Evolutionary conservation across 2,329 filamentous ascomycete genomes (phyloP), one percentile per base, ranked within the genome.

Genomic region (Beauveria bassiana): DNA sequence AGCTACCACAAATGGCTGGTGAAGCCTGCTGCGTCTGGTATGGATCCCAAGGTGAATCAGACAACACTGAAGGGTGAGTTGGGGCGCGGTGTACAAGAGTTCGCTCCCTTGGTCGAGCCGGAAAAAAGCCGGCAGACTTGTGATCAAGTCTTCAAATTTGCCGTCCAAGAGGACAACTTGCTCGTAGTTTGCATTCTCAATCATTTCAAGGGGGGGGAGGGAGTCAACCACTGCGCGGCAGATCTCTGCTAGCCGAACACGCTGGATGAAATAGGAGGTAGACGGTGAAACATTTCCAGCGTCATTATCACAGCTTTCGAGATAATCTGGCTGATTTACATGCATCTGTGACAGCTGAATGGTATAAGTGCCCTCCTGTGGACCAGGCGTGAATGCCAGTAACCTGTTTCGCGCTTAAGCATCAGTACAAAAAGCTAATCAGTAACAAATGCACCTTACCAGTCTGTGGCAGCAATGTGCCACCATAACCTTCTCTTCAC

Each of bases 1-100:
- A 16, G 55, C 62, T 5, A 61, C 34, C 49, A 64, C 52, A 40
- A 62, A 64, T 3, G 64, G 54, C 46, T 63, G 56, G 40, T 65
- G 64, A 26, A 65, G 64, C 18, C 64, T 61, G 57, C 64, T 64
- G 10, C 63, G 58, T 34, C 64, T 61, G 28, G 54, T 59, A 28
- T 64, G 34, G 34, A 57, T 46, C 53, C 62, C 61, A 24, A 65
- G 61, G 50, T 65, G 61, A 31, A 65, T 18, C 38, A 59, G 34
- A 14, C 54, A 42, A 20, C 62, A 34, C 24, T 65, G 64, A 26
- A 62, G 53, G 24, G 54, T 53, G 31, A 65, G 57, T 24, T 61
- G 50, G 1, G 62, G 64, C 16, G 40, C 40, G 18, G 20, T 55
- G 24, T 20, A 46, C 22, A 26, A 42, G 20, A 31, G 38, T 55